Base-by-base conservation (phyloP, 2,329 filamentous ascomycete genomes). In the Cytospora piceicola region DNA sequence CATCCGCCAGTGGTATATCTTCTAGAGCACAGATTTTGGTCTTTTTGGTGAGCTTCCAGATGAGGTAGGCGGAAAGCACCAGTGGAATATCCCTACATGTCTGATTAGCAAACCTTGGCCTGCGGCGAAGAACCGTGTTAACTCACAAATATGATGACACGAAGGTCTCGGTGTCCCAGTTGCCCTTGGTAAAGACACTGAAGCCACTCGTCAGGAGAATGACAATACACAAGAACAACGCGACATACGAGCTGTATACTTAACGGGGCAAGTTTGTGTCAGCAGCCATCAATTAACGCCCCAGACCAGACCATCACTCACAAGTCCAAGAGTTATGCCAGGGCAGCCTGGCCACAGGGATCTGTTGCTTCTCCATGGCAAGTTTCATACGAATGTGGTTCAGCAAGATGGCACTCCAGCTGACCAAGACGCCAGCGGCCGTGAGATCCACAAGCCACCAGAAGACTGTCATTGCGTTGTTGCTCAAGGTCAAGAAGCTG, bases 161-260 rank as follows among this genome's bases (percentile, higher is more conserved):
- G 69, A 90, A 90, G 1, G 75, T 78, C 24, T 81, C 81, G 0
- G 84, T 72, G 63, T 83, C 78, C 86, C 86, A 89, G 65, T 85
- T 83, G 2, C 86, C 86, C 42, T 76, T 76, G 1, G 85, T 87
- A 66, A 90, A 90, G 4, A 86, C 84, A 2, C 78, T 72, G 70
- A 93, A 93, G 0, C 90, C 90, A 46, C 87, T 85, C 4, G 90
- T 93, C 51, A 93, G 79, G 4, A 93, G 77, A 67, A 92, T 88
- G 51, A 90, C 75, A 32, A 88, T 78, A 72, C 83, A 86, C 79
- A 88, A 85, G 67, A 80, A 73, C 6, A 94, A 79, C 0, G 86
- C 85, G 11, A 79, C 76, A 70, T 82, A 88, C 0, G 90, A 90
- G 15, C 82, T 84, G 69, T 87, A 88, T 15, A 81, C 85, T 88